A percentile compares a stretch with the other conserved stretches of the same genome.
Evolutionary conservation across 306 rosid species (phyloP).

Genomic region (Medicago lupulina): DNA sequence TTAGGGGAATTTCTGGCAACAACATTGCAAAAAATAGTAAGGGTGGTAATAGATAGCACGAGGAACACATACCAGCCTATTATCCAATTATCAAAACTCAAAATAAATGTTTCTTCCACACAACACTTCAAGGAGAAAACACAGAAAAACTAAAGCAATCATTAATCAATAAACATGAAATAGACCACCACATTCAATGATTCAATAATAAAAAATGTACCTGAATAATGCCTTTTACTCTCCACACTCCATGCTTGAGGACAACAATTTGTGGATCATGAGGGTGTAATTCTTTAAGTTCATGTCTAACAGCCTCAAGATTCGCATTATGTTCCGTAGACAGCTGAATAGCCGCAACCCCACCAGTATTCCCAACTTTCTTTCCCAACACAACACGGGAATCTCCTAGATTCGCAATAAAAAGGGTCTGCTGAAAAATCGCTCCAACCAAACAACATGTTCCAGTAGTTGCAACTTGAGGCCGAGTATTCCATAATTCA

Average conservation of each 20-base stretch:
- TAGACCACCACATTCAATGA: constrained; percentile 1
- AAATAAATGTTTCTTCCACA: constrained; percentile 17
- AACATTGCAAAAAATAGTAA: constrained; percentile 14
- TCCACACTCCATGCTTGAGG: constrained; percentile 89
- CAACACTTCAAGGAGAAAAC: constrained; percentile 15
- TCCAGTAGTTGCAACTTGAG: constrained; percentile 80
- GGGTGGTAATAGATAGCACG: neutral
- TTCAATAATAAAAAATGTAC: constrained; percentile 47
- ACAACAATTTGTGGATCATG: constrained; percentile 84
- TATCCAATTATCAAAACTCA: constrained; percentile 28
- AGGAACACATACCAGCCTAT: constrained; percentile 33
- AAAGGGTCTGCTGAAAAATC: constrained; percentile 76
- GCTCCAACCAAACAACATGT: constrained; percentile 89
- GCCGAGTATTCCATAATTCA: constrained; percentile 63
- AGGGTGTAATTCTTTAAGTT: constrained; percentile 74
- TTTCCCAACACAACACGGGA: constrained; percentile 88
- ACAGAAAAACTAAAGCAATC: constrained; percentile 16
- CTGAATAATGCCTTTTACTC: constrained; percentile 97
- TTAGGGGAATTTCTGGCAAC: constrained; percentile 6
- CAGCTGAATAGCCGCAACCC: constrained; percentile 79
- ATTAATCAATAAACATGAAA: neutral
- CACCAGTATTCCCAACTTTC: constrained; percentile 85
- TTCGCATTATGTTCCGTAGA: constrained; percentile 91
- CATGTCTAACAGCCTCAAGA: constrained; percentile 72
- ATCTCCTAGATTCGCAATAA: constrained; percentile 83